Base-by-base conservation (phyloP, 2,329 filamentous ascomycete species). In the Beauveria brongniartii region DNA sequence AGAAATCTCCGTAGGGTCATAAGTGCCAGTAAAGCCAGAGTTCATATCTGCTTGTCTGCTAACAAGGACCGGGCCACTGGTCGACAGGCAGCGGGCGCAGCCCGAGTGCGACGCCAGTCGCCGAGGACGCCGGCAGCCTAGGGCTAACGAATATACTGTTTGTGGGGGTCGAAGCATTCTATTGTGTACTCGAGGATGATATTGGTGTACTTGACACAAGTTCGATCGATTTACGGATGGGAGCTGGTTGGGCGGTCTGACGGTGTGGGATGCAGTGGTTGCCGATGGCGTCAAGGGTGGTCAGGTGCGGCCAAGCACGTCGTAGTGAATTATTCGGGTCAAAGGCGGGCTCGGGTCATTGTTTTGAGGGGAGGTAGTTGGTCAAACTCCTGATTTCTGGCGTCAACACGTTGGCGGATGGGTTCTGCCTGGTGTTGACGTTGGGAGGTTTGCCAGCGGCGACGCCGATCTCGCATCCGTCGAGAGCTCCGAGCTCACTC, bases 1-100 rank as follows among this genome's bases (percentile, higher is more conserved):
- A n/a, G 70, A 65, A 22, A 84, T 81, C 59, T 77, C 70, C 37
- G 72, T 72, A 10, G 83, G 82, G 63, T 86, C 83, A 74, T 86
- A 86, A 69, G 72, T 83, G 61, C 78, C 80, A n/a, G 78, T 82
- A 67, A 82, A 86, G 56, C 82, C 82, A 1, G 82, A 81, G 67
- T 79, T 81, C 68, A 85, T 79, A 69, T 82, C 78, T 16, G 75
- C 70, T 20, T 80, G 76, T 62, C 77, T 74, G 9, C 74, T 69
- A 28, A 70, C 65, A 22, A 68, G 55, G 10, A 68, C 59, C 9
- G 66, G 62, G 26, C 56, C 62, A 18, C 65, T 68, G 48, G 67
- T 62, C 14, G 66, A 70, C n/a, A 70, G 66, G 44, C 62, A 62
- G 50, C 70, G 69, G 47, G 62, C 62, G 55, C 63, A 64, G 66